Evolutionary conservation across 2,329 filamentous ascomycete species (phyloP), one percentile per base, ranked within the genome.

Genomic region (Colletotrichum aenigma): DNA sequence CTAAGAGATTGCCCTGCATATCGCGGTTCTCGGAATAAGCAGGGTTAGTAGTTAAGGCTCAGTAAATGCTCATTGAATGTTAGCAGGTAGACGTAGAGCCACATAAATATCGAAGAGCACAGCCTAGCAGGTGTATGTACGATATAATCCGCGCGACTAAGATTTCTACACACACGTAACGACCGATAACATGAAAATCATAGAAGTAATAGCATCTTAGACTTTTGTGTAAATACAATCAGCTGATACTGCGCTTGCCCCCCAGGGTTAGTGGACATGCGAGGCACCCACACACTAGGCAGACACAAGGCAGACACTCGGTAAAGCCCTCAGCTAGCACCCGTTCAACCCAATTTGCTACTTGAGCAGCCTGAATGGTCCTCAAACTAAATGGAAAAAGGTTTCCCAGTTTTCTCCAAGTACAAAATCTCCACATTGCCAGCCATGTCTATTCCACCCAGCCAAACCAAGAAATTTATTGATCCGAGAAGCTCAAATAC

Each of bases 21-120:
- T 43, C 3, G 9, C 9, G 9, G 5, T 43, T 4, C 38, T 43
- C 1, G 4, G 38, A 18, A 1, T 6, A 43, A 43, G 9, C 36
- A 43, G 18, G 1, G 1, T 2, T 3, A 8, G 8, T 43, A 0
- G 6, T 43, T n/a, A 10, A 43, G 8, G 3, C 3, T 4, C 18
- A 43, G 18, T n/a, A n/a, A 43, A 1, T n/a, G 16, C 16, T n/a
- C 8, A 43, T n/a, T 43, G 4, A 43, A 43, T 43, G 36, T 43
- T 43, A n/a, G 16, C 3, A 10, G 9, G 38, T 10, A n/a, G 18
- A 43, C 18, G 38, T 1, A 43, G 9, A 43, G 9, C 18, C 18
- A 18, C 4, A n/a, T n/a, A 10, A 3, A 10, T 4, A 18, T n/a
- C 2, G 16, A 43, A n/a, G 38, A n/a, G 38, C 18, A 43, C 38